These are phyloP conservation scores for Trametes coccinea DNA, from an alignment of 768 basidiomycete species.

Conservation along the genomic window DNA sequence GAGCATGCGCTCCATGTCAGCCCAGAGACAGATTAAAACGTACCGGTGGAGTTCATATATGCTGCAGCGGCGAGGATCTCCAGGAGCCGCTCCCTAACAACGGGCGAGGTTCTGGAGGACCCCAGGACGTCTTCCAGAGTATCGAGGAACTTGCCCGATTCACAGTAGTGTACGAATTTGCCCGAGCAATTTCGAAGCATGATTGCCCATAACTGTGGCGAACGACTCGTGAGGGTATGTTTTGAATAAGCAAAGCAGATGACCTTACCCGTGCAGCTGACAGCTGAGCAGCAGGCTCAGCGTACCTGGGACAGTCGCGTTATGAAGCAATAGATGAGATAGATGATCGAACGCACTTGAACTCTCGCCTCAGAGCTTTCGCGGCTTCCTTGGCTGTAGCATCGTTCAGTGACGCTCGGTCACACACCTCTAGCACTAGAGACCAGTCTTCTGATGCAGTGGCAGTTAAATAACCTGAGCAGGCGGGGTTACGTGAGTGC, in stretches of 20 bases:
- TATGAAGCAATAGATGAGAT: slow-evolving; percentile 23
- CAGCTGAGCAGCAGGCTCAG: slow-evolving; percentile 72
- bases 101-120: slow-evolving; percentile 67
- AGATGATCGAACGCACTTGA: slow-evolving; percentile 58
- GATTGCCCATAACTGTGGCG: slow-evolving; percentile 77
- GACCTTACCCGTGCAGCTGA: slow-evolving; percentile 68
- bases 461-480: slow-evolving; percentile 70
- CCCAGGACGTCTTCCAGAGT: slow-evolving; percentile 73
- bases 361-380: slow-evolving; percentile 77
- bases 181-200: slow-evolving; percentile 83
- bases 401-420: slow-evolving; percentile 73
- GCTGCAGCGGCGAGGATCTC: slow-evolving; percentile 84
- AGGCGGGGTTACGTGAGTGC: background rate
- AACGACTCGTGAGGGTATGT: background rate
- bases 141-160: slow-evolving; percentile 76
- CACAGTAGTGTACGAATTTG: slow-evolving; percentile 67
- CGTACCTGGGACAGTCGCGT: slow-evolving; percentile 49
- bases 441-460: slow-evolving; percentile 82
- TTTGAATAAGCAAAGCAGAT: background rate
- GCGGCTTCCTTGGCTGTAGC: slow-evolving; percentile 81
- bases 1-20: background rate
- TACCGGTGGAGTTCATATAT: slow-evolving; percentile 53
- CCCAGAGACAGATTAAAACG: slow-evolving; percentile 1
- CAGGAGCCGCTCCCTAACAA: slow-evolving; percentile 76
- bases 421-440: slow-evolving; percentile 83